These are phyloP conservation scores for Xylaria polymorpha DNA, from an alignment of 2,329 filamentous ascomycete genomes.

Conservation along the genomic window DNA sequence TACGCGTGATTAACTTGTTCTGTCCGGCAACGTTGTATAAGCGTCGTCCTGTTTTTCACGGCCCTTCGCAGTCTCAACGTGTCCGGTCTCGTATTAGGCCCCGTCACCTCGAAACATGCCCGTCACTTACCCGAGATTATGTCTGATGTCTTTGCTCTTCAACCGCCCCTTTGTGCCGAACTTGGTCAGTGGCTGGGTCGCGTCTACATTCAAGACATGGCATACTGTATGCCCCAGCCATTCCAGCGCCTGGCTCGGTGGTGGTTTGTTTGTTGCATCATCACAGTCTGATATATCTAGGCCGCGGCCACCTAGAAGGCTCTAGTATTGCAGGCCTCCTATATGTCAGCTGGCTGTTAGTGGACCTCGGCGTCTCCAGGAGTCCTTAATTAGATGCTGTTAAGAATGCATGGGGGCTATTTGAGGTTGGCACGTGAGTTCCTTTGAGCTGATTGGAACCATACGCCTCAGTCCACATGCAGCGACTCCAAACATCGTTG, in stretches of 20 bases:
- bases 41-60: conserved; percentile 63
- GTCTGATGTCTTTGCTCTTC: conserved; percentile 71
- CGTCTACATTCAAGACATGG: conserved; percentile 76
- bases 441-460: neutral
- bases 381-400: conserved; percentile 55
- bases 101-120: conserved; percentile 86
- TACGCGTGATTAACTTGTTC: conserved; percentile 91
- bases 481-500: conserved; percentile 35
- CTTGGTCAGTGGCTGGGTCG: conserved; percentile 78
- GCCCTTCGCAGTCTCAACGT: conserved; percentile 76
- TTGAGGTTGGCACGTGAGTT: neutral
- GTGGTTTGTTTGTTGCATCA: conserved; percentile 78
- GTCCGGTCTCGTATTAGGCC: conserved; percentile 82
- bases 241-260: conserved; percentile 80
- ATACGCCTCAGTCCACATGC: conserved; percentile 19
- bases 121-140: conserved; percentile 78
- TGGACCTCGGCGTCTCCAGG: conserved; percentile 80
- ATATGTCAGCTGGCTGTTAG: conserved; percentile 77
- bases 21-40: conserved; percentile 78
- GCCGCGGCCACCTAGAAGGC: conserved; percentile 75
- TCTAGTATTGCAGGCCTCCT: conserved; percentile 80
- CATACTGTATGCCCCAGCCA: conserved; percentile 76
- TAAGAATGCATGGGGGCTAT: conserved; percentile 51
- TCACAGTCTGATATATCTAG: conserved; percentile 84
- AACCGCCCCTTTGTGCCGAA: conserved; percentile 77